phyloP scores from a whole-genome alignment of 306 rosid species.

The Malus sylvestris region DNA sequence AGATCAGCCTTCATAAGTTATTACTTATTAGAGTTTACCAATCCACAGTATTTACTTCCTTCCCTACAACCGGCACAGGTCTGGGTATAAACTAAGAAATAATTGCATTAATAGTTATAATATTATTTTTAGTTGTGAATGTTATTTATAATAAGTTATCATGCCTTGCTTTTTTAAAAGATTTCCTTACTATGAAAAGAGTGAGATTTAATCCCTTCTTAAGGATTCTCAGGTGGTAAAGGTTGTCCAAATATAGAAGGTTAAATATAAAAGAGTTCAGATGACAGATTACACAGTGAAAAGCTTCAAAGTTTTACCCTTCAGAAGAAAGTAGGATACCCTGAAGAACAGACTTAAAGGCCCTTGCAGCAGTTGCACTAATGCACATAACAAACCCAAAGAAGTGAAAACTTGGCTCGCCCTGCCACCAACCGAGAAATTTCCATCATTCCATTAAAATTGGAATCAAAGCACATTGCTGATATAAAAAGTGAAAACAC shows the following conservation, averaged over 20 bases:
- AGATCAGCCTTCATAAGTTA: background rate
- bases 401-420: conserved; percentile 88
- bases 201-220: background rate
- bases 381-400: conserved; percentile 95
- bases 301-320: conserved; percentile 51
- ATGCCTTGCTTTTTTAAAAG: background rate
- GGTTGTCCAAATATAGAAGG: background rate
- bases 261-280: background rate
- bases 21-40: background rate
- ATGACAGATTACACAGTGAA: background rate
- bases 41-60: background rate
- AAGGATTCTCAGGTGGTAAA: background rate
- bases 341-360: conserved; percentile 97
- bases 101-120: background rate
- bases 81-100: background rate
- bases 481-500: conserved; percentile 1
- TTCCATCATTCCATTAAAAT: conserved; percentile 12
- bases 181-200: background rate
- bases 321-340: conserved; percentile 92
- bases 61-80: background rate
- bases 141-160: no score
- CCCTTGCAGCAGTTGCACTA: conserved; percentile 97
- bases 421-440: conserved; percentile 59
- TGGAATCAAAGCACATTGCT: conserved; percentile 9
- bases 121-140: background rate